Base-by-base conservation (phyloP, 106 monocot species). In the Iris macrosiphon region DNA sequence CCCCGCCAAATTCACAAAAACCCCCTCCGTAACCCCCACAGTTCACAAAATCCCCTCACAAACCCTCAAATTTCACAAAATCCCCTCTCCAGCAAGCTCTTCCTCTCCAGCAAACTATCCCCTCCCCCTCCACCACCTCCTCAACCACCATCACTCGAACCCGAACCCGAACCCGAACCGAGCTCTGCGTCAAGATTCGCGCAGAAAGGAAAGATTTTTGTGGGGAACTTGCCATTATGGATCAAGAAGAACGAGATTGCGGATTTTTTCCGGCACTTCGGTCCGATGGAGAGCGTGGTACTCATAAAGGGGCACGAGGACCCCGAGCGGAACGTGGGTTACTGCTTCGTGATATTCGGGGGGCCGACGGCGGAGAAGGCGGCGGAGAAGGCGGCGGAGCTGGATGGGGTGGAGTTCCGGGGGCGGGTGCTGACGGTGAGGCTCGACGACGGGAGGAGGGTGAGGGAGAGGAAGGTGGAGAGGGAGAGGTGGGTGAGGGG, bases 211-310 rank as follows among this genome's bases (percentile, higher is more conserved):
- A 90, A 90, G 67, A 78, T 90, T 27, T 90, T 91, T 64, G 80
- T 98, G 14, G 90, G 87, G 2, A 98, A 98, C 55, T 60, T 98
- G 1, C 96, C 96, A 0, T 59, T 69, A 4, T 91, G 89, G 96
- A 85, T 91, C n/a, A 80, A 80, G 62, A 98, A 98, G 78, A 79
- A 78, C 52, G 90, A 98, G 50, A 64, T 90, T 24, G 77, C 72
- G 0, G 83, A 90, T 40, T 98, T 77, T 61, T 98, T 98, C 68
- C 63, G 90, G 61, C 98, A 98, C 22, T 98, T 98, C 26, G 90
- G 98, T 13, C 87, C 90, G 3, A 27, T 98, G 63, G 83, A 98
- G 80, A 84, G 62, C 45, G 77, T 91, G 21, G 72, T 87, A 4
- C 68, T 98, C 45, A 81, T 98, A 29, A 79, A 66, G 62, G 90